Percentiles rank a stretch among this genome's conserved stretches.
Evolutionary conservation across 805 yeast species (phyloP).

Genomic region (Hemisphaericaspora nanyangensis): DNA sequence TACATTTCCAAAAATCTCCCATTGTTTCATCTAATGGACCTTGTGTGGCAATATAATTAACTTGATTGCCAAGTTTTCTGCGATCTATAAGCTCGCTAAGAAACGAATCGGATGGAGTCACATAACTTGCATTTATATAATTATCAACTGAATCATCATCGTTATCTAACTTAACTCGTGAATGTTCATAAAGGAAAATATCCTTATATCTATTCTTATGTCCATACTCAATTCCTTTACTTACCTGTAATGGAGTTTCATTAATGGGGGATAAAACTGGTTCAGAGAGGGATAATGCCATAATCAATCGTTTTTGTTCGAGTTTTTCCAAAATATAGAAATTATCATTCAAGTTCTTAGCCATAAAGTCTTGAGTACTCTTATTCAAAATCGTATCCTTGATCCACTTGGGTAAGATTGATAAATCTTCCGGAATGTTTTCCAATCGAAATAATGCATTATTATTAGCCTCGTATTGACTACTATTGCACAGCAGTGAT

Average conservation of each 20-base stretch:
- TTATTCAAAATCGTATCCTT: conserved; percentile 9
- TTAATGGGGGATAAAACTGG: background rate
- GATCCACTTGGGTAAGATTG: conserved; percentile 29
- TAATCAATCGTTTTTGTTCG: conserved; percentile 64
- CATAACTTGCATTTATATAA: conserved; percentile 86
- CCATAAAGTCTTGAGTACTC: background rate
- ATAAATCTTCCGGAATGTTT: conserved; percentile 9
- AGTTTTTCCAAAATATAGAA: conserved; percentile 65
- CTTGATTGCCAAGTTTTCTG: conserved; percentile 7
- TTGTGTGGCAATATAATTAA: conserved; percentile 69
- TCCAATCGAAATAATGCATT: conserved; percentile 12
- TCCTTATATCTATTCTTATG: conserved; percentile 83
- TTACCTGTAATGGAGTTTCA: conserved; percentile 41
- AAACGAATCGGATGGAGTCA: conserved; percentile 17
- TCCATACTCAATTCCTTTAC: conserved; percentile 79
- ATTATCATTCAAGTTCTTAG: conserved; percentile 24
- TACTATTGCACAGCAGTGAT: background rate
- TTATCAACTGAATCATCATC: conserved; percentile 29
- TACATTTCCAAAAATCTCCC: conserved; percentile 82
- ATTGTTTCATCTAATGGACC: conserved; percentile 78
- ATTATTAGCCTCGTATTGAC: conserved; percentile 2
- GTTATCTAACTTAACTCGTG: conserved; percentile 61
- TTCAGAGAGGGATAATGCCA: conserved; percentile 17
- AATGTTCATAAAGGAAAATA: conserved; percentile 81
- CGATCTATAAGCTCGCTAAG: conserved; percentile 6